Evolutionary conservation across 2,329 filamentous ascomycete species (phyloP), one percentile per base, ranked within the genome.

Genomic region (Fusarium graminum): DNA sequence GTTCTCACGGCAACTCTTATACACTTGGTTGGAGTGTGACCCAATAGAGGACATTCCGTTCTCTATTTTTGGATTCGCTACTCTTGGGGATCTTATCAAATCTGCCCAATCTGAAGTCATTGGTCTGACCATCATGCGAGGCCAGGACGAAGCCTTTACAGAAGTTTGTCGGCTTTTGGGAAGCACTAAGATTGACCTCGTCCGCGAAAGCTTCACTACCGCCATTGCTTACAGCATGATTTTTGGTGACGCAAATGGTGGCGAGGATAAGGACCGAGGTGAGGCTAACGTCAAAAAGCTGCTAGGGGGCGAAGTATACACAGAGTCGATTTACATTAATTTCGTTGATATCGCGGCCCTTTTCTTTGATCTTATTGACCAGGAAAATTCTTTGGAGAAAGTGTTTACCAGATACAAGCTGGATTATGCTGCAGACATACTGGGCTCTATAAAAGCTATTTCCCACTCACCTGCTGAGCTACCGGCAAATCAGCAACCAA

Each of bases 1-100:
- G 1, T 99, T 98, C 74, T 89, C 92, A 8, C 89, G 94, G 3
- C 95, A 99, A 73, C 83, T 99, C 8, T 81, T 98, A 4, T 97
- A 92, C 74, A 97, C 93, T 0, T 99, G 94, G 94, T 86, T 96
- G 5, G 88, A 92, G 63, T 80, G 80, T 1, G 86, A 90, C 59
- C 78, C 80, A 2, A 80, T 97, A 9, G 81, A 85, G n/a, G 83
- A 87, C 5, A 91, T 99, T 46, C 94, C 95, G 0, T 97, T 87
- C 73, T 81, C 84, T n/a, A 91, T 95, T 3, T 99, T 99, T 76
- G 90, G 89, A 2, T 99, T 96, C 73, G 59, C 78, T 2, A 87
- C 79, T 16, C 83, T 98, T 3, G 76, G 82, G 17, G 88, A 92
- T 6, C 84, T 99, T 51, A 77, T 97, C 4, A 74, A 77, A 7